These are phyloP conservation scores for Lunasporangiospora selenospora DNA, from an alignment of 192 early-diverging fungal genomes.

Conservation along the genomic window DNA sequence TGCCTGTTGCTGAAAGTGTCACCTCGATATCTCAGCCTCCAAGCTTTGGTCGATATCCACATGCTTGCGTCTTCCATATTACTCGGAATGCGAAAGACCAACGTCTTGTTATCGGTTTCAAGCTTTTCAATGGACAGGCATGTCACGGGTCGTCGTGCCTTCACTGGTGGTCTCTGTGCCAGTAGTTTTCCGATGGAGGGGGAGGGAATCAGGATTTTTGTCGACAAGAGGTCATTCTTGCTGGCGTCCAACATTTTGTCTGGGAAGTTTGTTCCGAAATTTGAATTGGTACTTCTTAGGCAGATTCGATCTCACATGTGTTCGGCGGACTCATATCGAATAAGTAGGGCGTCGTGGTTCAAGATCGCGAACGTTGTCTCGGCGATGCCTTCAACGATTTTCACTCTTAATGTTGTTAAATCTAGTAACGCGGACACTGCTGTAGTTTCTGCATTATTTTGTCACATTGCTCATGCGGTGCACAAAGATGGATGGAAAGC, in stretches of 20 bases:
- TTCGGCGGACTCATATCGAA: slow-evolving; percentile 7
- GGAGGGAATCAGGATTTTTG: slow-evolving; percentile 11
- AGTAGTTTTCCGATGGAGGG: slow-evolving; percentile 4
- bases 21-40: too few relatives aligned
- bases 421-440: not conserved
- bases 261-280: not conserved
- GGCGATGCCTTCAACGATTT: slow-evolving; percentile 6
- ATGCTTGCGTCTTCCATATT: too few relatives aligned
- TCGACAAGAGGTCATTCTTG: slow-evolving; percentile 7
- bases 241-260: too few relatives aligned
- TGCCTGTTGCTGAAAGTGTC: too few relatives aligned
- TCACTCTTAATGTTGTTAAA: slow-evolving; percentile 2
- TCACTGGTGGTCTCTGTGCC: too few relatives aligned
- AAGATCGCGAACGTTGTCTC: slow-evolving; percentile 7
- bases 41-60: too few relatives aligned
- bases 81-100: too few relatives aligned
- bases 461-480: slow-evolving; percentile 5
- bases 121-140: too few relatives aligned
- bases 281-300: not conserved
- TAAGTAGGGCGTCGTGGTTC: slow-evolving; percentile 4
- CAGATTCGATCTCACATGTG: slow-evolving; percentile 14
- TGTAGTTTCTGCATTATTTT: not conserved
- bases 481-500: not conserved
- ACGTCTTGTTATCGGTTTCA: too few relatives aligned
- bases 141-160: too few relatives aligned